A percentile compares a stretch with the other conserved stretches of the same genome.
These are phyloP conservation scores for Calonectria hongkongensis DNA, from an alignment of 2,329 filamentous ascomycete species.

Conservation along the genomic window DNA sequence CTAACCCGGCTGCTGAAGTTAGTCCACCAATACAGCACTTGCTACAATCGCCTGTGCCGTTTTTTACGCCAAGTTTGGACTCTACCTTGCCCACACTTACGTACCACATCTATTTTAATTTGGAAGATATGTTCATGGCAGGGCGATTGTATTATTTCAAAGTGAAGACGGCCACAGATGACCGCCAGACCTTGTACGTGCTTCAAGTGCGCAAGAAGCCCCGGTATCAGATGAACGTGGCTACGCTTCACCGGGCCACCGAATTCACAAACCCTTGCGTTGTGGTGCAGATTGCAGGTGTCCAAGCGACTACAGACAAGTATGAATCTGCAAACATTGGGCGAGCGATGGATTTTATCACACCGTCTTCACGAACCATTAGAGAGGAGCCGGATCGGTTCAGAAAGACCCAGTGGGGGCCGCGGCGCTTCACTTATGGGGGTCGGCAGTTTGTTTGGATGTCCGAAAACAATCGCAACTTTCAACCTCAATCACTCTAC, in stretches of 20 bases:
- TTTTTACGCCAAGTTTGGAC: not conserved
- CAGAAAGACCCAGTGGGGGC: constrained; percentile 9
- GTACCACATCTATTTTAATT: not conserved
- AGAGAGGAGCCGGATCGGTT: constrained; percentile 9
- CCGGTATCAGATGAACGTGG: constrained; percentile 14
- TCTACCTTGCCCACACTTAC: not conserved
- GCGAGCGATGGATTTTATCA: constrained; percentile 5
- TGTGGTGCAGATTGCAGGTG: constrained; percentile 10
- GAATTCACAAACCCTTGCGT: constrained; percentile 19
- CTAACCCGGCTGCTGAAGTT: not conserved
- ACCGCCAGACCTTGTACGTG: constrained; percentile 14
- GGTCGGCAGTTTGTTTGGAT: constrained; percentile 20
- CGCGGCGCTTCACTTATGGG: not conserved
- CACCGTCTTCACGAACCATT: not conserved
- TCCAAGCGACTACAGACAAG: not conserved
- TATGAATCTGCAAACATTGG: constrained; percentile 5
- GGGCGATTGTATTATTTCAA: constrained; percentile 15
- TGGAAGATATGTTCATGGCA: constrained; percentile 6
- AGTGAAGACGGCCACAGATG: constrained; percentile 9
- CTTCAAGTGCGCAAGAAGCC: constrained; percentile 4
- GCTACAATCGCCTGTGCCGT: not conserved
- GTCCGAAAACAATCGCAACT: not conserved
- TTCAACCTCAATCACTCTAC: constrained; percentile 2
- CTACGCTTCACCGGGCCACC: constrained; percentile 5
- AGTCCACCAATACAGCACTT: constrained; percentile 10